Conservation (phyloP, 176 grass and related monocot species). For the Hsuehochloa calcarea region DNA sequence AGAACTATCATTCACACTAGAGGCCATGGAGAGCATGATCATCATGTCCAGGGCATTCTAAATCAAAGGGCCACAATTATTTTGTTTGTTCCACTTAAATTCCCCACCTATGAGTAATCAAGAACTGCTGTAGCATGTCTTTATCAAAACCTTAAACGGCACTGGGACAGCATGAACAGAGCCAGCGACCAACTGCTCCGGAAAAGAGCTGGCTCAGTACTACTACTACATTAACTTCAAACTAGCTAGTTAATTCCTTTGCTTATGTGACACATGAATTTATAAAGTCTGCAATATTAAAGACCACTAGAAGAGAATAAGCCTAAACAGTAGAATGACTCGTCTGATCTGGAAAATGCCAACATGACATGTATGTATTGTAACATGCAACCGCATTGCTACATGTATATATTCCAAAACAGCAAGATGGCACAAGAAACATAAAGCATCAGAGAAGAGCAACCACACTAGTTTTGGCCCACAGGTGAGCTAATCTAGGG, state of each 20-base stretch:
- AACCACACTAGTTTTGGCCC: not conserved
- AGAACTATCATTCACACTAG: not conserved
- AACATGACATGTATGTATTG: not conserved
- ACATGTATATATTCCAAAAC: not conserved
- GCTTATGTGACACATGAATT: not conserved
- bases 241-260: not conserved
- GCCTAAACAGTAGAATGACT: conserved; percentile 2
- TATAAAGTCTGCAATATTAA: not conserved
- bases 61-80: not conserved
- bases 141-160: not conserved
- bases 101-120: conserved; percentile 1
- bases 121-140: conserved; percentile 15
- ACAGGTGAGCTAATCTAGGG: conserved; percentile 11
- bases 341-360: not conserved
- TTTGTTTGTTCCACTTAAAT: conserved; percentile 31
- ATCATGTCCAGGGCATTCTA: not conserved
- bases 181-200: conserved; percentile 1
- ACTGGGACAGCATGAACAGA: conserved; percentile 20
- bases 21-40: conserved; percentile 1
- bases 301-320: not conserved
- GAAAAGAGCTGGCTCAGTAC: not conserved
- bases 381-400: not conserved
- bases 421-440: conserved; percentile 5
- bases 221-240: conserved; percentile 14
- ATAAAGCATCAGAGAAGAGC: conserved; percentile 13